Evolutionary conservation across 2,329 filamentous ascomycete species (phyloP).

Genomic region (Grosmannia clavigera): DNA sequence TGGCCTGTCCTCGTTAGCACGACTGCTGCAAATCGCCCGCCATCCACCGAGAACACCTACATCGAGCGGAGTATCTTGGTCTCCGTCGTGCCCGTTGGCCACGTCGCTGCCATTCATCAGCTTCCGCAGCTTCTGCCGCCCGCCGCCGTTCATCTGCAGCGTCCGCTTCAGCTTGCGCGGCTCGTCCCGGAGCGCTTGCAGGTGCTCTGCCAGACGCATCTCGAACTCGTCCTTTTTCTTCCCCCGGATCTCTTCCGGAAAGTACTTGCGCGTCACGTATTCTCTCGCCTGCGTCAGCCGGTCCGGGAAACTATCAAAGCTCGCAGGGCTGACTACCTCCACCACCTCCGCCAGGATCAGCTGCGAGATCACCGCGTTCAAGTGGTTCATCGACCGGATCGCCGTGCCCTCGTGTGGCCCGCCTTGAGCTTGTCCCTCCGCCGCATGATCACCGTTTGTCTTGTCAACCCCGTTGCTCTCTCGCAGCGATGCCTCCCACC

Average conservation of each 20-base stretch:
- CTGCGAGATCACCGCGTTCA: slow-evolving; percentile 38
- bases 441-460: background rate
- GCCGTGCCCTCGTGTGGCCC: slow-evolving; percentile 14
- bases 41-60: slow-evolving; percentile 27
- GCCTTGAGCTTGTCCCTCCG: background rate
- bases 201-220: slow-evolving; percentile 38
- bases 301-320: slow-evolving; percentile 50
- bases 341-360: slow-evolving; percentile 55
- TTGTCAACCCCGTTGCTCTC: background rate
- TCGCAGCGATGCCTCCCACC: slow-evolving; percentile 9
- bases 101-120: slow-evolving; percentile 37
- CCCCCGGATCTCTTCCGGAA: slow-evolving; percentile 42
- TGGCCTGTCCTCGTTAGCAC: slow-evolving; percentile 37
- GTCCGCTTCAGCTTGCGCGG: slow-evolving; percentile 38
- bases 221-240: slow-evolving; percentile 56
- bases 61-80: slow-evolving; percentile 32
- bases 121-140: slow-evolving; percentile 39
- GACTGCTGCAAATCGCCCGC: background rate
- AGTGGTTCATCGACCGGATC: slow-evolving; percentile 32
- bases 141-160: slow-evolving; percentile 28
- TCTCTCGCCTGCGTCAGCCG: slow-evolving; percentile 49
- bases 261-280: slow-evolving; percentile 42
- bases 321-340: slow-evolving; percentile 45
- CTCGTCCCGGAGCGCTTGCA: slow-evolving; percentile 41
- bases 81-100: slow-evolving; percentile 26